Evolutionary conservation across 495 filamentous ascomycete species (phyloP), one percentile per base, ranked within the genome.

Genomic region (Glonium stellatum): DNA sequence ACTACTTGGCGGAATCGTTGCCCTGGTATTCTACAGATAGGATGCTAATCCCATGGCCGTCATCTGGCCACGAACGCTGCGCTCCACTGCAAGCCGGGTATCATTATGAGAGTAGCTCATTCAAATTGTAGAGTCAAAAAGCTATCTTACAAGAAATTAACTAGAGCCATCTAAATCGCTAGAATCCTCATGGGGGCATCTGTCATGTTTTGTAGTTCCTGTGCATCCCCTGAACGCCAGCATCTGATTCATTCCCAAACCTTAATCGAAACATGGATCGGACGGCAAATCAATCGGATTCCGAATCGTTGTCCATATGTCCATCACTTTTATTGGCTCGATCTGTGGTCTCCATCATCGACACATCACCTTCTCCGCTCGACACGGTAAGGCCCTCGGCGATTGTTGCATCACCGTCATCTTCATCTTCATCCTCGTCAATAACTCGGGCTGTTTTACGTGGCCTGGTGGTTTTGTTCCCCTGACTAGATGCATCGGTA

Each of bases 381-480:
- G 48, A 23, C 8, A 15, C 15, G 8, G 18, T 8, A 15, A 15
- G 13, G 21, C 21, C 25, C 1, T 15, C 5, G 21, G 21, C 25
- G 44, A 15, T 12, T n/a, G 5, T 52, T 8, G 36, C 35, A 23
- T 12, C 54, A 11, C 31, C 61, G 1, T 70, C 72, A 13, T 65
- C 67, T 13, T 70, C 67, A 23, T 75, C 72, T 1, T 75, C 73
- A 19, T 74, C 73, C 13, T 75, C 73, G 36, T 69, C 63, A 3
- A 74, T 61, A 4, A 75, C 64, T 21, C 72, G 58, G 21, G 65
- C 63, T 5, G 63, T 36, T 61, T 73, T 75, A 55, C 67, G 68
- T 51, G 66, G 51, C 21, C 61, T 39, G 13, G 55, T 55, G 1
- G 54, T 61, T 48, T 52, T 58, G 21, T 58, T 66, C 8, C 67